Base-by-base conservation (phyloP, 2,329 filamentous ascomycete species). In the Neonectria punicea region DNA sequence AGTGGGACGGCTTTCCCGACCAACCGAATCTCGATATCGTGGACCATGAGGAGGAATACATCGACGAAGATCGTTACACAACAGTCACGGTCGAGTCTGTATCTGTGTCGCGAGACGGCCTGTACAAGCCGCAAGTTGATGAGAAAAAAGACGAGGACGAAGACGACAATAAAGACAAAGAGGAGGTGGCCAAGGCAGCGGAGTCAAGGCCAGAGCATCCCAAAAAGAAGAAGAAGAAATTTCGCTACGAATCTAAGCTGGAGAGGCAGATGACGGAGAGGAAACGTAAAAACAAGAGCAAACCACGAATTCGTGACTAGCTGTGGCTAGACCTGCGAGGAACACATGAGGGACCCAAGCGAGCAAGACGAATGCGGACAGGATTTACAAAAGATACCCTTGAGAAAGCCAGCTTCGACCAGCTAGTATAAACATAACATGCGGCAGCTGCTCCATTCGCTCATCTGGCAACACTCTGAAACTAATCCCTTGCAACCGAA, bases 11-110 rank as follows among this genome's bases (percentile, higher is more conserved):
- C 1, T 85, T 94, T 57, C 82, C 85, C 20, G 89, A 91, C 56
- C 74, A 77, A 25, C 78, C 80, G 14, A 69, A 81, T 14, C 70
- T 81, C 5, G 78, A 85, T 43, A 85, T 89, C 22, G 81, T 96
- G 49, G 90, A 97, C 76, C 90, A 93, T 71, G 92, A 97, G 77
- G 94, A 95, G 71, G 94, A 98, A 79, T 99, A 98, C 80, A 88
- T 98, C 70, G 96, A 99, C 78, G 96, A 98, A 78, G 95, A 98
- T 79, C 92, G 92, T 76, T 98, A 93, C 78, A 98, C 96, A 1
- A 97, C 93, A 1, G 96, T 99, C 28, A 98, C 93, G 0, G 90
- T 99, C 1, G 95, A 98, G 78, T 91, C 92, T 11, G 93, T 99
- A 71, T 91, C 91, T 67, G 87, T 97, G 16, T 90, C 92, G 13